Conservation (phyloP, 257 asterid species). For the Penstemon eatonii region DNA sequence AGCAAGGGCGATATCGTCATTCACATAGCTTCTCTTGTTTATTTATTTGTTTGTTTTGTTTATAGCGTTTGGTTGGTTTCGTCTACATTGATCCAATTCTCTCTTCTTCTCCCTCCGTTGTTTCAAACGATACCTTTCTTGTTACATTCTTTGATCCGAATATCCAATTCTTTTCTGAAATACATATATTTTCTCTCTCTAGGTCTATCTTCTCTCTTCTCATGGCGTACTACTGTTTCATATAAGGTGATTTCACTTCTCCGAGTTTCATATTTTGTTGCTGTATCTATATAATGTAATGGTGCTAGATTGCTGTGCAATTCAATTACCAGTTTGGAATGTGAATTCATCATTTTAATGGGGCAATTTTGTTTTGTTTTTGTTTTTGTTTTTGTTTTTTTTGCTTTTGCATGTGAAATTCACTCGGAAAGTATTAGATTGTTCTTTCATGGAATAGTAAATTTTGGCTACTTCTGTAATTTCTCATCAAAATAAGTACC, state of each 20-base stretch:
- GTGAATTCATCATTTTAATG: background rate
- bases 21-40: too few species aligned
- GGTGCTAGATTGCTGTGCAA: conserved; percentile 19
- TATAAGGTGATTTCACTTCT: conserved; percentile 34
- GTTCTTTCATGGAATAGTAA: too few species aligned
- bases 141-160: conserved; percentile 44
- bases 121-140: too few species aligned
- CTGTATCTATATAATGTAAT: background rate
- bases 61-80: too few species aligned
- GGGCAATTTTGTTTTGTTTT: background rate
- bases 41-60: too few species aligned
- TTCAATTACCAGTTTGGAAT: conserved; percentile 20
- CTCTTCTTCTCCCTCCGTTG: too few species aligned
- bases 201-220: conserved; percentile 31
- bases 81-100: too few species aligned
- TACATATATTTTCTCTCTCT: conserved; percentile 2
- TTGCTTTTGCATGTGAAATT: background rate
- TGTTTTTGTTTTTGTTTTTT: background rate
- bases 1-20: too few species aligned
- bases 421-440: too few species aligned
- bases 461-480: too few species aligned
- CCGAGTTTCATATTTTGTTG: conserved; percentile 18
- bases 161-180: conserved; percentile 39
- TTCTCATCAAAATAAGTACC: too few species aligned
- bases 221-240: conserved; percentile 33